phyloP scores from a whole-genome alignment of 345 rosid genomes.

The Camelina laxa region DNA sequence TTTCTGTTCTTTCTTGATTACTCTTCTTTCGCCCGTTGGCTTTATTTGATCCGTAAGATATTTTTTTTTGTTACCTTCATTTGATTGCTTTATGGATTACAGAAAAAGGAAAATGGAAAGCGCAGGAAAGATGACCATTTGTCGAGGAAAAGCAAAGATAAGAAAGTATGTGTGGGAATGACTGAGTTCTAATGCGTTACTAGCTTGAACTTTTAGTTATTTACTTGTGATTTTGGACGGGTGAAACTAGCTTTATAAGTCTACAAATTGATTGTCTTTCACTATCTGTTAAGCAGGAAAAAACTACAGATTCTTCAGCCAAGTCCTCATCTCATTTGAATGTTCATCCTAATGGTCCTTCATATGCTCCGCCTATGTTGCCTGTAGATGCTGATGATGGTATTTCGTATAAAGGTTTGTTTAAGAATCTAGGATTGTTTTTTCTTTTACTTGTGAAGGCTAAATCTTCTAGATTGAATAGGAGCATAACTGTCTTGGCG shows the following conservation, averaged over 20 bases:
- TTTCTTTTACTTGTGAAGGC: not conserved
- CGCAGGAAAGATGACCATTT: constrained; percentile 85
- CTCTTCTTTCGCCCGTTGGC: constrained; percentile 11
- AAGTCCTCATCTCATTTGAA: constrained; percentile 70
- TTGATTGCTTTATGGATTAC: constrained; percentile 40
- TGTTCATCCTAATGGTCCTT: constrained; percentile 67
- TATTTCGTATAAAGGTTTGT: constrained; percentile 69
- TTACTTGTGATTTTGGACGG: constrained; percentile 23
- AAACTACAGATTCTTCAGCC: constrained; percentile 63
- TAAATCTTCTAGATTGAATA: constrained; percentile 16
- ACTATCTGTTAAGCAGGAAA: constrained; percentile 56
- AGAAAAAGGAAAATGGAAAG: constrained; percentile 86
- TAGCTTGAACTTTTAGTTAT: constrained; percentile 1
- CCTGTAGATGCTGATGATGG: constrained; percentile 77
- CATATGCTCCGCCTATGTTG: constrained; percentile 65
- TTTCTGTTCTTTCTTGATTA: constrained; percentile 6
- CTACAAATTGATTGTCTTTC: not conserved
- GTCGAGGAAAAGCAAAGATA: constrained; percentile 77
- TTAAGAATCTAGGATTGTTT: not conserved
- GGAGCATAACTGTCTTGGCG: not conserved
- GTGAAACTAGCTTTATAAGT: not conserved
- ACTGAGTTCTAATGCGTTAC: not conserved
- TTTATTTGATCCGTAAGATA: not conserved
- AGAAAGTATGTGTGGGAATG: constrained; percentile 57
- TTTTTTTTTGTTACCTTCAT: not conserved